These are phyloP conservation scores for Parachaetomium inaequale DNA, from an alignment of 495 filamentous ascomycete genomes.

Conservation along the genomic window DNA sequence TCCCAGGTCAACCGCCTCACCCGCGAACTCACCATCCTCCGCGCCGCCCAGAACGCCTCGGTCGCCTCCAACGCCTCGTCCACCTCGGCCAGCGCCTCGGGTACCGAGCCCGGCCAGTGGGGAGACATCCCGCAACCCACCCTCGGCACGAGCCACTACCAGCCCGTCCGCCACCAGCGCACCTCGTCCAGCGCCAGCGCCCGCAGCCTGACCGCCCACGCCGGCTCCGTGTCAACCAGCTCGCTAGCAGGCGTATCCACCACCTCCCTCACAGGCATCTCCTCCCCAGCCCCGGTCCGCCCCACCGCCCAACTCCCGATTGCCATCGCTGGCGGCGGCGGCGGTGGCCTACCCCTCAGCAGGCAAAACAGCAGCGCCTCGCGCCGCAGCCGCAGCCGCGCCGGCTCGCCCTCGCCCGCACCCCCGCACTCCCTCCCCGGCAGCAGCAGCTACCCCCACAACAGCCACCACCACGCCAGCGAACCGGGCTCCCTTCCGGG, in stretches of 20 bases:
- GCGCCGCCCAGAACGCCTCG: conserved; percentile 74
- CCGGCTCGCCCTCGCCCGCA: conserved; percentile 38
- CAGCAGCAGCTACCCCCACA: conserved; percentile 26
- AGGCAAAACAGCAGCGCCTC: conserved; percentile 46
- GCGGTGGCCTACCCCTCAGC: conserved; percentile 37
- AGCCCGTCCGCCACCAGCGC: conserved; percentile 41
- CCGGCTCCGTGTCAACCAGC: conserved; percentile 38
- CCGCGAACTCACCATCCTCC: conserved; percentile 74
- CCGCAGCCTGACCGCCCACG: conserved; percentile 50
- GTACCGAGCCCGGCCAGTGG: conserved; percentile 34
- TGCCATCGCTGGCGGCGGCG: no score
- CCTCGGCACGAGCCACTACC: conserved; percentile 39
- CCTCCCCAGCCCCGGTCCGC: conserved; percentile 34
- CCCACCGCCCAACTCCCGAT: conserved; percentile 22
- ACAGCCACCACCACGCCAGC: conserved; percentile 11
- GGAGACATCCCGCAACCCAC: conserved; percentile 31
- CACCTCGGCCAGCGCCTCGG: conserved; percentile 49
- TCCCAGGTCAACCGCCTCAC: conserved; percentile 84
- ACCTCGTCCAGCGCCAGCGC: conserved; percentile 51
- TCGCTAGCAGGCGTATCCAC: conserved; percentile 34
- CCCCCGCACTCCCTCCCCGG: conserved; percentile 13
- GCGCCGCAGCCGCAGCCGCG: conserved; percentile 41
- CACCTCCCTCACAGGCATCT: conserved; percentile 33
- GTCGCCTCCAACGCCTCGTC: conserved; percentile 79
- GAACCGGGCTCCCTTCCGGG: conserved; percentile 22